A percentile compares a stretch with the other conserved stretches of the same genome.
phyloP scores from a whole-genome alignment of 805 yeast species.

The Ogataea neopini region DNA sequence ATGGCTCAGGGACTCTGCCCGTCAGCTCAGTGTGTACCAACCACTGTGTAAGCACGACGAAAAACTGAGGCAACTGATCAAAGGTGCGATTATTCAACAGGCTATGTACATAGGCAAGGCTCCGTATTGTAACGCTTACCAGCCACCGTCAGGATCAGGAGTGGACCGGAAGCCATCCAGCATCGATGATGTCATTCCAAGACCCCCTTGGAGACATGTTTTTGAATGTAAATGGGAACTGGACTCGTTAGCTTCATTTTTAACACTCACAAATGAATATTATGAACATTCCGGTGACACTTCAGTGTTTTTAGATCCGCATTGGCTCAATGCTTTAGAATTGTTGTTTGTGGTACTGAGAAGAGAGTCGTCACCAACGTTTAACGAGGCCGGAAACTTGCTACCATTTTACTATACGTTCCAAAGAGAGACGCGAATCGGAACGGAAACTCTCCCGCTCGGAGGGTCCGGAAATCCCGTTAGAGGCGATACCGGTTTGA shows the following conservation, averaged over 20 bases:
- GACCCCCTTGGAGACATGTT: slow-evolving; percentile 67
- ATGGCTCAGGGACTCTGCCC: slow-evolving; percentile 86
- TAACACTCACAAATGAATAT: slow-evolving; percentile 74
- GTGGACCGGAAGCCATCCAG: slow-evolving; percentile 53
- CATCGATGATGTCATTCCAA: slow-evolving; percentile 66
- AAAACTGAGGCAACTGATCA: slow-evolving; percentile 50
- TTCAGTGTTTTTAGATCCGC: slow-evolving; percentile 43
- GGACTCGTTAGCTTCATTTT: slow-evolving; percentile 81
- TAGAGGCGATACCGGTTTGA: slow-evolving; percentile 62
- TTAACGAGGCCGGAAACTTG: slow-evolving; percentile 50
- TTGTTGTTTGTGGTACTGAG: slow-evolving; percentile 51
- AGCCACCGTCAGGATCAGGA: slow-evolving; percentile 65
- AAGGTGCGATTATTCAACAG: slow-evolving; percentile 83
- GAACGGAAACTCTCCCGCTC: slow-evolving; percentile 78
- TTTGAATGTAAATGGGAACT: slow-evolving; percentile 91
- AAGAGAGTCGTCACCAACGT: slow-evolving; percentile 65
- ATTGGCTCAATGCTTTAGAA: slow-evolving; percentile 62
- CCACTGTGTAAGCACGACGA: slow-evolving; percentile 56
- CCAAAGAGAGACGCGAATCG: slow-evolving; percentile 70
- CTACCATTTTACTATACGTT: slow-evolving; percentile 59
- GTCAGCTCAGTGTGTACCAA: slow-evolving; percentile 78
- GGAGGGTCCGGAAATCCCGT: slow-evolving; percentile 87
- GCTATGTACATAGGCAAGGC: slow-evolving; percentile 58
- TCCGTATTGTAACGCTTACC: slow-evolving; percentile 91
- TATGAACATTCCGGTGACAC: slow-evolving; percentile 53